Evolutionary conservation across 1,284 basidiomycete genomes (phyloP).

Genomic region (Pholiota adiposa): DNA sequence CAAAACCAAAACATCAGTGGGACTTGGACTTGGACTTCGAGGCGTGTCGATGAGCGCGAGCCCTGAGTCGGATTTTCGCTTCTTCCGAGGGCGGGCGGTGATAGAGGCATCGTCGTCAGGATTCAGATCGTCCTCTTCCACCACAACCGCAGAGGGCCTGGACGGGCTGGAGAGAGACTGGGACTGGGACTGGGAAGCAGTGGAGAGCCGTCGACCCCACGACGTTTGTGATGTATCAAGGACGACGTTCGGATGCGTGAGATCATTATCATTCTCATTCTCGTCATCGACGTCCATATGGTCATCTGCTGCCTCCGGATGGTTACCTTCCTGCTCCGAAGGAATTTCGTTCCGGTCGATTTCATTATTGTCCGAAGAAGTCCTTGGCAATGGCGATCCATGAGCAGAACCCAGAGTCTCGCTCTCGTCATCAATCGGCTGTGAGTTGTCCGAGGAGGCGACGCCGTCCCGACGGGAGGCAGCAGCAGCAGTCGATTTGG

Average conservation of each 20-base stretch:
- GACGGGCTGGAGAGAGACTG: not conserved
- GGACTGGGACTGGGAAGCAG: not conserved
- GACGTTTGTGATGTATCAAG: constrained; percentile 25
- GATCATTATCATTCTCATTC: not conserved
- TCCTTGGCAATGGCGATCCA: not conserved
- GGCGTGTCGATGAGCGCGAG: not conserved
- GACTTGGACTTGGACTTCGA: too few species aligned
- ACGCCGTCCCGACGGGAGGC: not conserved
- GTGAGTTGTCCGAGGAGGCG: not conserved
- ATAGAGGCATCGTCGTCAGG: not conserved
- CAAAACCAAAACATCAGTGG: too few species aligned
- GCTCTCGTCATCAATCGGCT: not conserved
- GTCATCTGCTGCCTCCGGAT: not conserved
- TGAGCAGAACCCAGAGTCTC: not conserved
- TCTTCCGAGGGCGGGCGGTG: constrained; percentile 25
- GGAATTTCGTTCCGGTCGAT: not conserved
- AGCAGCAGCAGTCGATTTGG: not conserved
- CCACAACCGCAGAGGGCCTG: not conserved
- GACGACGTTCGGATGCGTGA: constrained; percentile 5
- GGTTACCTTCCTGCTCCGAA: not conserved
- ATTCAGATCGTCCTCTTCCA: not conserved
- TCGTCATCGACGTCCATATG: constrained; percentile 14
- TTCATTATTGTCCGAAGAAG: not conserved
- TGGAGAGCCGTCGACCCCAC: constrained; percentile 23
- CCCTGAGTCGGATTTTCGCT: constrained; percentile 25